Percentiles rank a stretch among this genome's conserved stretches.
Evolutionary conservation across 768 basidiomycete species (phyloP).

Genomic region (Pluteus cervinus): DNA sequence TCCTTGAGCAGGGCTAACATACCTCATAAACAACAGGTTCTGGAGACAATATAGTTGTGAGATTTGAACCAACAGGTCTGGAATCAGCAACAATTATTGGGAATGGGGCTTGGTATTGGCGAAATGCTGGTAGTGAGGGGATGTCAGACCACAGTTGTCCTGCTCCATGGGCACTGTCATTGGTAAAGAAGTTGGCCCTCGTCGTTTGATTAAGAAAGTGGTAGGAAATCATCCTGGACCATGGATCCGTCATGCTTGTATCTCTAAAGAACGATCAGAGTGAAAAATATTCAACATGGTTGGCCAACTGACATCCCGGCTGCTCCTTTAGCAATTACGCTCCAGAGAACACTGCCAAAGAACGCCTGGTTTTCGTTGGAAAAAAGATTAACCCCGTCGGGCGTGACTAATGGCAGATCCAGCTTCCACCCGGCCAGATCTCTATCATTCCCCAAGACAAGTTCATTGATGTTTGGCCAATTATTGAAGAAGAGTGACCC

Average conservation of each 20-base stretch:
- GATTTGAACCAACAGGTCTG: constrained; percentile 36
- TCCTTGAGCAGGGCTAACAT: constrained; percentile 9
- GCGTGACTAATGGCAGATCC: constrained; percentile 49
- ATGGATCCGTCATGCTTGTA: constrained; percentile 61
- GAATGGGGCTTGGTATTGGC: constrained; percentile 48
- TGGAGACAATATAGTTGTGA: constrained; percentile 31
- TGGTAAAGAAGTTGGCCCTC: constrained; percentile 52
- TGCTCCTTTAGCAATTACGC: constrained; percentile 49
- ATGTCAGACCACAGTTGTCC: constrained; percentile 65
- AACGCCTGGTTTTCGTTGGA: constrained; percentile 43
- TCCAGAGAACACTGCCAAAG: constrained; percentile 48
- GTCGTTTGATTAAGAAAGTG: constrained; percentile 70
- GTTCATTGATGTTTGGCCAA: constrained; percentile 48
- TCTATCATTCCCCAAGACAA: constrained; percentile 53
- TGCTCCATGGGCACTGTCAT: constrained; percentile 59
- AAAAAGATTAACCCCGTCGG: constrained; percentile 42
- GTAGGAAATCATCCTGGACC: constrained; percentile 60
- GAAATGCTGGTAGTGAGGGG: constrained; percentile 43
- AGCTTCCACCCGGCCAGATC: constrained; percentile 49
- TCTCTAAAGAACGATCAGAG: constrained; percentile 30
- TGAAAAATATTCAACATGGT: neutral
- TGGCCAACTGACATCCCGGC: constrained; percentile 40
- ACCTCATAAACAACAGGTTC: constrained; percentile 57
- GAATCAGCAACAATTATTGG: constrained; percentile 63
- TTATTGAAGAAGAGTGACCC: constrained; percentile 61